A percentile compares a stretch with the other conserved stretches of the same genome.
These are phyloP conservation scores for Globisporangium nodosum DNA, from an alignment of 352 stramenopile genomes.

Conservation along the genomic window DNA sequence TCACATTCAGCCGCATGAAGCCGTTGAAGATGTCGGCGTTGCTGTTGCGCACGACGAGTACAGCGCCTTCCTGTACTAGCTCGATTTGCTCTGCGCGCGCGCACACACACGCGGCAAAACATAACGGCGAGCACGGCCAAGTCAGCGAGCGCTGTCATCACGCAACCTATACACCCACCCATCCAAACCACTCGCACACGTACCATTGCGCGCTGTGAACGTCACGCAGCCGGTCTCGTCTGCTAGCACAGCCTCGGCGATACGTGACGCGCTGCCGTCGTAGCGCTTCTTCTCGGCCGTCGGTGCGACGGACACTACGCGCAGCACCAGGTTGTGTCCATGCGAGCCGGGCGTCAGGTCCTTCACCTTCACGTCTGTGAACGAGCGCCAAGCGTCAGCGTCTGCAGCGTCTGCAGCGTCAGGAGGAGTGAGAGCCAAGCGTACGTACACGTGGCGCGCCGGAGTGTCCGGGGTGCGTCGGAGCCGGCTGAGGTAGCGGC, in stretches of 20 bases:
- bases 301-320: constrained; percentile 55
- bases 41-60: constrained; percentile 76
- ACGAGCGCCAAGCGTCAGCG: neutral
- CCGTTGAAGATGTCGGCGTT: constrained; percentile 82
- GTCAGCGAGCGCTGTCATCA: neutral
- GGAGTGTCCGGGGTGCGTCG: constrained; percentile 19
- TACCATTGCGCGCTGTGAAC: constrained; percentile 77
- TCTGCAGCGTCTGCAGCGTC: neutral
- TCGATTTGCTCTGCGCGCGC: constrained; percentile 65
- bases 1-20: constrained; percentile 83
- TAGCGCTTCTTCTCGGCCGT: constrained; percentile 65
- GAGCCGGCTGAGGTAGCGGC: constrained; percentile 1
- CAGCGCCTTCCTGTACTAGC: constrained; percentile 38
- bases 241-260: constrained; percentile 68
- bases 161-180: neutral
- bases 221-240: constrained; percentile 83
- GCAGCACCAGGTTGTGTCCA: constrained; percentile 76
- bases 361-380: constrained; percentile 70
- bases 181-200: neutral
- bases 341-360: constrained; percentile 69
- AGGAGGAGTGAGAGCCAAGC: neutral
- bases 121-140: neutral
- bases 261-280: constrained; percentile 57
- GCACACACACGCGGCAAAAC: neutral
- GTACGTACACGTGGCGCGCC: constrained; percentile 38